Percentiles rank a stretch among this genome's conserved stretches.
Evolutionary conservation across 176 grass and related monocot species (phyloP).

Genomic region (Typha latifolia): DNA sequence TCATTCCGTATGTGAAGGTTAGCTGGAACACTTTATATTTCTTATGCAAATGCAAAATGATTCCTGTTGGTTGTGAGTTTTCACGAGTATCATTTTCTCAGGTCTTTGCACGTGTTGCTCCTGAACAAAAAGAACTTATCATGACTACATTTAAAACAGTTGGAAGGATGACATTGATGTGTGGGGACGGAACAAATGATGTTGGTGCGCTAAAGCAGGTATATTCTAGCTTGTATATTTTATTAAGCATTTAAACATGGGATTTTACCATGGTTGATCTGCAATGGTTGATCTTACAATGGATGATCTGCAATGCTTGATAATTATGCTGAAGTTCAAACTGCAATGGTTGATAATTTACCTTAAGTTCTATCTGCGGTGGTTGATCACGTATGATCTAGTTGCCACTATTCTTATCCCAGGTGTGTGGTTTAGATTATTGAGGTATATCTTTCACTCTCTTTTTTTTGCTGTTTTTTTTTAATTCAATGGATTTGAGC

Average conservation of each 20-base stretch:
- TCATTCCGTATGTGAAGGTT: constrained; percentile 95
- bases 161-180: constrained; percentile 96
- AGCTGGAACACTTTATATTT: constrained; percentile 7
- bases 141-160: constrained; percentile 94
- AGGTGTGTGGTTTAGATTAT: too few species aligned
- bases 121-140: constrained; percentile 99
- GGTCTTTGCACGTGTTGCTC: constrained; percentile 96
- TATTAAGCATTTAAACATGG: background rate
- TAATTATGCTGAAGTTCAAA: too few species aligned
- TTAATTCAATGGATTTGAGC: too few species aligned
- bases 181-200: constrained; percentile 99
- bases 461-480: too few species aligned
- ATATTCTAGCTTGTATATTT: background rate
- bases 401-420: too few species aligned
- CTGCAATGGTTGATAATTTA: too few species aligned
- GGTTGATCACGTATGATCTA: too few species aligned
- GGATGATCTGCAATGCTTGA: too few species aligned
- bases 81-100: constrained; percentile 25
- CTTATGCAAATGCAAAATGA: constrained; percentile 2
- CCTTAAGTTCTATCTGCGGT: too few species aligned
- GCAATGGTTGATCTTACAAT: too few species aligned
- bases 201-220: constrained; percentile 99
- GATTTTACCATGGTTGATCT: too few species aligned
- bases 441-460: background rate
- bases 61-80: constrained; percentile 9